These are phyloP conservation scores for Aaosphaeria arxii DNA, from an alignment of 2,329 filamentous ascomycete genomes.

Conservation along the genomic window DNA sequence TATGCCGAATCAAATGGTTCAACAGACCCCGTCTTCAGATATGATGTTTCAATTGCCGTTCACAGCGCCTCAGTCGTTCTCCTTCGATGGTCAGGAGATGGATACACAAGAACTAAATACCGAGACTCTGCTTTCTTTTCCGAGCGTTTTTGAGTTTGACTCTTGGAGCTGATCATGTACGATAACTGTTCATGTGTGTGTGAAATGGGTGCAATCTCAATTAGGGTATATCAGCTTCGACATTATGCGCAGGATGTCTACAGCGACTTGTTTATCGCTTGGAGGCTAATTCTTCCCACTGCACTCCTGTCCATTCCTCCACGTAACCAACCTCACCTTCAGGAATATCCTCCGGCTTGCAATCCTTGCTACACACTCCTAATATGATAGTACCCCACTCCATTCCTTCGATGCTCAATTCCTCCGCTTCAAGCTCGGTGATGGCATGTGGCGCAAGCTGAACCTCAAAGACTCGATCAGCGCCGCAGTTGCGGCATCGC, in stretches of 20 bases:
- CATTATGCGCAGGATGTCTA: too few relatives aligned
- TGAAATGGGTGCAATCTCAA: too few relatives aligned
- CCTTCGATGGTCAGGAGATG: neutral
- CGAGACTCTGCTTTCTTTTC: conserved; percentile 10
- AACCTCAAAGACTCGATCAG: conserved; percentile 77
- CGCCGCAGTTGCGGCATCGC: conserved; percentile 72
- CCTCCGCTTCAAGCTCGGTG: conserved; percentile 75
- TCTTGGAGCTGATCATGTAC: neutral
- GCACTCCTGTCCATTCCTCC: conserved; percentile 97
- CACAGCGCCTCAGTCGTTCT: conserved; percentile 8
- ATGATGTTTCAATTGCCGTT: conserved; percentile 11
- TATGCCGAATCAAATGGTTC: neutral
- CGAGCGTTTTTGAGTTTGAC: conserved; percentile 11
- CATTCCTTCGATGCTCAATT: conserved; percentile 74
- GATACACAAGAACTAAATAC: conserved; percentile 5
- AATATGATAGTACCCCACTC: conserved; percentile 95
- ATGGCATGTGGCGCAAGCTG: conserved; percentile 92
- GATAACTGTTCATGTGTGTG: too few relatives aligned
- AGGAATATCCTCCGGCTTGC: conserved; percentile 57
- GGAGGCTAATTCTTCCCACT: conserved; percentile 77
- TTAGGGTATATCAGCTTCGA: too few relatives aligned
- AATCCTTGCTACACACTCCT: conserved; percentile 79
- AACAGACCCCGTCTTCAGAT: neutral
- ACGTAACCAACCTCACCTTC: conserved; percentile 70
- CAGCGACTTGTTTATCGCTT: conserved; percentile 8